These are phyloP conservation scores for Artemisia annua DNA, from an alignment of 129 eudicot genomes.

Conservation along the genomic window DNA sequence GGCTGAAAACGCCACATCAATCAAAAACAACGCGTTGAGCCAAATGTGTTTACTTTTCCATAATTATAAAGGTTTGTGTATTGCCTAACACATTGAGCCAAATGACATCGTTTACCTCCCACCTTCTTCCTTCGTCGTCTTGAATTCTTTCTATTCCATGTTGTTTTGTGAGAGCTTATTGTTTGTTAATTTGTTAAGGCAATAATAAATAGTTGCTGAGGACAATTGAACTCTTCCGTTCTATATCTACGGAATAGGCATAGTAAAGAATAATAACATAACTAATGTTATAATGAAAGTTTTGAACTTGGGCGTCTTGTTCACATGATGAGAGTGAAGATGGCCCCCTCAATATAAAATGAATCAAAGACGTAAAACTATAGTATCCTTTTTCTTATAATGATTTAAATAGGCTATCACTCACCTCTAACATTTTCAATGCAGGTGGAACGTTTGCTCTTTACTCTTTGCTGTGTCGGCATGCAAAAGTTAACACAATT, in stretches of 20 bases:
- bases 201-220: no score
- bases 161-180: no score
- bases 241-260: background rate
- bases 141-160: no score
- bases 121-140: no score
- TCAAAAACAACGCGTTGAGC: no score
- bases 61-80: no score
- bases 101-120: no score
- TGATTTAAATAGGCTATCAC: background rate
- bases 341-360: background rate
- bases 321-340: background rate
- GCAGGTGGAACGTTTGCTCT: conserved; percentile 90
- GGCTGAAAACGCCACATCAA: no score
- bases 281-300: background rate
- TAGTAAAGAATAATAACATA: background rate
- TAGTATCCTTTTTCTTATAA: conserved; percentile 9
- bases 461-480: conserved; percentile 75
- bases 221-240: background rate
- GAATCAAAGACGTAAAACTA: background rate
- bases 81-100: no score
- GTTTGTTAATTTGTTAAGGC: no score
- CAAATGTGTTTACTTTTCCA: no score
- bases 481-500: conserved; percentile 76
- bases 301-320: background rate
- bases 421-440: background rate